A percentile compares a stretch with the other conserved stretches of the same genome.
phyloP scores from a whole-genome alignment of 169 alveolate species.

The Babesia divergens region DNA sequence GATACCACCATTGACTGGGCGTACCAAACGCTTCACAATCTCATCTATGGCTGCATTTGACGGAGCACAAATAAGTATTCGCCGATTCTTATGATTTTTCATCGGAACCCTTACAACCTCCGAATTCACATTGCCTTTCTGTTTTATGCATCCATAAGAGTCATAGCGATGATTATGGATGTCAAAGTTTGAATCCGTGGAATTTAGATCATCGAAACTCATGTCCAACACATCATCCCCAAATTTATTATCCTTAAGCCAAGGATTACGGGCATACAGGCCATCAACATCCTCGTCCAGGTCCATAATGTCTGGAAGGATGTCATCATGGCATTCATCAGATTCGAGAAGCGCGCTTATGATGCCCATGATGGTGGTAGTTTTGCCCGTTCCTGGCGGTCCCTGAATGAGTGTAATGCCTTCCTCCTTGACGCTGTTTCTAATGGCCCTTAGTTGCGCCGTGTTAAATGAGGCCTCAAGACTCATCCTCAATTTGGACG shows the following conservation, averaged over 20 bases:
- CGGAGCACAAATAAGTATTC: conserved; percentile 96
- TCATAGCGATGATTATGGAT: conserved; percentile 9
- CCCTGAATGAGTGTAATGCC: conserved; percentile 95
- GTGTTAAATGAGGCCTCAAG: conserved; percentile 62
- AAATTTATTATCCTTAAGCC: conserved; percentile 1
- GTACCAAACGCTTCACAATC: conserved; percentile 88
- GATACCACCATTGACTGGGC: conserved; percentile 82
- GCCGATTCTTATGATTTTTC: conserved; percentile 43
- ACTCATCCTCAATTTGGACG: conserved; percentile 52
- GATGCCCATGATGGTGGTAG: conserved; percentile 91
- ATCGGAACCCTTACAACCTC: conserved; percentile 28
- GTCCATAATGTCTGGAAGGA: conserved; percentile 12
- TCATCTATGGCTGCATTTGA: conserved; percentile 99
- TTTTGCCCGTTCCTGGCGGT: conserved; percentile 99
- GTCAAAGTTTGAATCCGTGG: conserved; percentile 1
- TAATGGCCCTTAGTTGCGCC: conserved; percentile 72
- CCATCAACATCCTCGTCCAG: neutral
- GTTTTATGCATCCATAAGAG: conserved; percentile 40
- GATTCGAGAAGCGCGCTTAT: conserved; percentile 79
- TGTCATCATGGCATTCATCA: conserved; percentile 7
- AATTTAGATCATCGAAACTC: conserved; percentile 32
- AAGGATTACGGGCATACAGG: neutral
- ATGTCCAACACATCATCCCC: conserved; percentile 9
- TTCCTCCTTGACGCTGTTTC: conserved; percentile 63
- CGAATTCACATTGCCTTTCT: neutral